Evolutionary conservation across 306 rosid species (phyloP), one percentile per base, ranked within the genome.

Genomic region (Quercus engelmannii): DNA sequence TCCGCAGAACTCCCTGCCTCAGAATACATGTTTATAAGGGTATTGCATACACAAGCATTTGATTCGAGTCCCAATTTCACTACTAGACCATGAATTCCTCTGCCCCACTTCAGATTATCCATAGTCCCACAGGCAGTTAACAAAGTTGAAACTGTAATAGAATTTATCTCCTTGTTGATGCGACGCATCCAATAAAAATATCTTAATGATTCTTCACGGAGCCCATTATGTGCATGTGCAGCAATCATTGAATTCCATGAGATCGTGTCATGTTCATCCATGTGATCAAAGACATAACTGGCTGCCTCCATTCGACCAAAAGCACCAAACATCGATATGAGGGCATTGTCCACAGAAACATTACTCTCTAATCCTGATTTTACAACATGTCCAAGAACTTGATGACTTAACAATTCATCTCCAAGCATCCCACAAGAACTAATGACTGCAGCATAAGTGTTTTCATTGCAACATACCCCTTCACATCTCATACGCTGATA

Each of bases 161-260:
- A 80, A 88, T 89, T 83, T 74, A 77, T 87, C 51, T 86, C 85
- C 18, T 67, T 52, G 49, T 83, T 89, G 55, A 80, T 80, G 63
- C 41, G 79, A 56, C 94, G 86, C 98, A 95, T 92, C 79, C 43
- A 55, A 74, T 72, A 80, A 59, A 95, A 91, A 67, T 71, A 78
- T 73, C 84, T 76, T 18, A 95, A 73, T 74, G 98, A 84, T 76
- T 89, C 91, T 77, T 90, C 92, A 73, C 82, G 88, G 21, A 58
- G 62, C 74, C 88, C 91, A 83, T 83, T 85, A 55, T 88, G 92
- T 25, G 85, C 93, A 83, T 75, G 73, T 56, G 94, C 97, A 33
- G 96, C 79, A 74, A 95, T 90, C 26, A 95, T 90, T 4, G 99
- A 92, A 78, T 95, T 95, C 99, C 99, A 95, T 17, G 99, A 89